A percentile compares a stretch with the other conserved stretches of the same genome.
Evolutionary conservation across 345 rosid genomes (phyloP).

Genomic region (Raphanus raphanistrum): DNA sequence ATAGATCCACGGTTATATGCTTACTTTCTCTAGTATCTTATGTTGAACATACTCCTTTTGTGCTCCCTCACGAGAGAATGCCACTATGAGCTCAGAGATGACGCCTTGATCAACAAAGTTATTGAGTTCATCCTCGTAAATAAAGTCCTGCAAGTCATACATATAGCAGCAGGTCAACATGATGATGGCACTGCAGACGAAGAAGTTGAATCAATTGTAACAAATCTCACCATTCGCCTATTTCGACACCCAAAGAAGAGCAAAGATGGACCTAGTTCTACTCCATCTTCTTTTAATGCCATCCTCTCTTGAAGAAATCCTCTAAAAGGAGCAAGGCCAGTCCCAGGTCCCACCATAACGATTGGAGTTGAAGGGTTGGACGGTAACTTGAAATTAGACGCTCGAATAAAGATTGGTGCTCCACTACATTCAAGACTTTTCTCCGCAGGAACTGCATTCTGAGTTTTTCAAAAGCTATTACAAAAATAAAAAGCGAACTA

Average conservation of each 20-base stretch:
- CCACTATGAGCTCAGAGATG: conserved; percentile 75
- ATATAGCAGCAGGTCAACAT: background rate
- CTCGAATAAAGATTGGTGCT: conserved; percentile 63
- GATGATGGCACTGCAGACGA: background rate
- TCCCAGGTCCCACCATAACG: conserved; percentile 72
- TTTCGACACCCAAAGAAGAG: conserved; percentile 96
- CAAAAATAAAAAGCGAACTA: background rate
- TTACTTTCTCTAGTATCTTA: conserved; percentile 79
- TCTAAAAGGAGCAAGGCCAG: conserved; percentile 77
- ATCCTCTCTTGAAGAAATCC: conserved; percentile 82
- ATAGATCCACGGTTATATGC: background rate
- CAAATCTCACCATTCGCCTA: conserved; percentile 58
- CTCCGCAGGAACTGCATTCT: conserved; percentile 60
- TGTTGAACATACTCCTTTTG: conserved; percentile 93
- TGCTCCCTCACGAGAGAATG: conserved; percentile 97
- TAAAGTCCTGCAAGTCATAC: conserved; percentile 48
- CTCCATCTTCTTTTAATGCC: conserved; percentile 77
- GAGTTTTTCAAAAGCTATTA: conserved; percentile 24
- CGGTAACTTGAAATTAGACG: conserved; percentile 66
- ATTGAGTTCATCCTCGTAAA: conserved; percentile 84
- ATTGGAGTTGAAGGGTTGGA: conserved; percentile 50
- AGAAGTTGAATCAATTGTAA: background rate
- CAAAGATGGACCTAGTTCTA: conserved; percentile 66
- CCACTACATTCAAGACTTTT: conserved; percentile 57
- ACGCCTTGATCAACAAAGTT: conserved; percentile 67